Percentiles rank a stretch among this genome's conserved stretches.
phyloP scores from a whole-genome alignment of 257 asterid species.

The Lantana camara region DNA sequence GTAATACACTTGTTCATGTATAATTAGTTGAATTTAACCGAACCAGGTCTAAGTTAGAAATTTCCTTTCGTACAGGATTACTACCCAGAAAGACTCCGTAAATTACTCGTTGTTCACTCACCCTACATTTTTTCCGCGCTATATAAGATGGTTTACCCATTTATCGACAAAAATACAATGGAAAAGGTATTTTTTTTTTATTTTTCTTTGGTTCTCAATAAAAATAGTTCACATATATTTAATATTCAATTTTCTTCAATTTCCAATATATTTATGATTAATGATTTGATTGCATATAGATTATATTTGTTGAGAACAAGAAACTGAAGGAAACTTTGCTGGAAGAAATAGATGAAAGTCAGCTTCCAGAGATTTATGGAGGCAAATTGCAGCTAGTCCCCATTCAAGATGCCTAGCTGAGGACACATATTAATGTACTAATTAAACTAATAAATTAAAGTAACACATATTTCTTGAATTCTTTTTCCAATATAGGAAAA shows the following conservation, averaged over 20 bases:
- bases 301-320: constrained; percentile 64
- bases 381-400: constrained; percentile 76
- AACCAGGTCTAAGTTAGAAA: no score
- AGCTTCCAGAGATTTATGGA: constrained; percentile 80
- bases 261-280: neutral
- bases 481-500: no score
- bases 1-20: no score
- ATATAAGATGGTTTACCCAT: constrained; percentile 75
- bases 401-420: constrained; percentile 54
- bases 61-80: constrained; percentile 49
- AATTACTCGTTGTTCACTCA: constrained; percentile 52
- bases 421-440: neutral
- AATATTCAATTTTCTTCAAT: no score
- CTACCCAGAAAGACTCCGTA: constrained; percentile 85
- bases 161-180: constrained; percentile 45
- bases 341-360: constrained; percentile 69
- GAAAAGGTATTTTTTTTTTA: constrained; percentile 53
- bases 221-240: no score
- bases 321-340: constrained; percentile 47
- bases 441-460: neutral
- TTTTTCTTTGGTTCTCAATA: no score
- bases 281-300: constrained; percentile 26
- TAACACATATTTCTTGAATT: no score
- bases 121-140: constrained; percentile 68
- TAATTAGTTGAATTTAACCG: no score